Evolutionary conservation across 352 stramenopile species (phyloP).

Genomic region (Phytophthora sojae): DNA sequence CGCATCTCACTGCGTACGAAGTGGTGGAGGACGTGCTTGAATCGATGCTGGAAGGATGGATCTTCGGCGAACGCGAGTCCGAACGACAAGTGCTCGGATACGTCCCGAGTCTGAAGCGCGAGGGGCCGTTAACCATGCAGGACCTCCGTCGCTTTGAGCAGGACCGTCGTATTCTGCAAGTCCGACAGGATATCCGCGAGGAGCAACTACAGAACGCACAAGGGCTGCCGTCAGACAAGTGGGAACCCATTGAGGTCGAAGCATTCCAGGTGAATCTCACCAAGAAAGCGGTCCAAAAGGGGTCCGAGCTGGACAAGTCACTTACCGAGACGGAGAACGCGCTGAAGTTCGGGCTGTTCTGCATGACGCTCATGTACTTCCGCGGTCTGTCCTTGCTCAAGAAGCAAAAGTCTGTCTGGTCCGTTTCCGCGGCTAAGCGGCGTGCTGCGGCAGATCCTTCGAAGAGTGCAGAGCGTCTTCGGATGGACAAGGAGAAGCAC

Average conservation of each 20-base stretch:
- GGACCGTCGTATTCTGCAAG: slow-evolving; percentile 49
- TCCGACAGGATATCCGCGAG: slow-evolving; percentile 35
- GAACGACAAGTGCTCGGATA: slow-evolving; percentile 72
- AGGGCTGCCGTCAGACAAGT: slow-evolving; percentile 70
- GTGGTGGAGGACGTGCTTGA: slow-evolving; percentile 95
- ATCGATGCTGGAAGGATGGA: slow-evolving; percentile 97
- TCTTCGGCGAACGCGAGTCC: slow-evolving; percentile 94
- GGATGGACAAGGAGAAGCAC: slow-evolving; percentile 60
- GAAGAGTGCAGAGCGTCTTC: slow-evolving; percentile 50
- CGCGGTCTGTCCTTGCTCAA: slow-evolving; percentile 88
- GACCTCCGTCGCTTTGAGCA: slow-evolving; percentile 72
- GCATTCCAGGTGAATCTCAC: slow-evolving; percentile 56
- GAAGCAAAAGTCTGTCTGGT: slow-evolving; percentile 87
- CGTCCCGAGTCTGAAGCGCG: slow-evolving; percentile 86
- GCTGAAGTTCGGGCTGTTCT: slow-evolving; percentile 97
- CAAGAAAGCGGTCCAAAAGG: slow-evolving; percentile 77
- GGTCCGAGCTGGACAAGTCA: slow-evolving; percentile 66
- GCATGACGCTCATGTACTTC: slow-evolving; percentile 97
- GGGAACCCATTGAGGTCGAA: slow-evolving; percentile 75
- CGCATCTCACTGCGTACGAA: slow-evolving; percentile 84
- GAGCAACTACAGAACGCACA: slow-evolving; percentile 54
- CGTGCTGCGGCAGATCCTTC: slow-evolving; percentile 12
- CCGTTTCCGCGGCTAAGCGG: slow-evolving; percentile 45
- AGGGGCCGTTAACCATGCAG: slow-evolving; percentile 77
- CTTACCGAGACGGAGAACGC: slow-evolving; percentile 91